Evolutionary conservation across 805 yeast genomes (phyloP).

Genomic region (Ogataea paradorogensis): DNA sequence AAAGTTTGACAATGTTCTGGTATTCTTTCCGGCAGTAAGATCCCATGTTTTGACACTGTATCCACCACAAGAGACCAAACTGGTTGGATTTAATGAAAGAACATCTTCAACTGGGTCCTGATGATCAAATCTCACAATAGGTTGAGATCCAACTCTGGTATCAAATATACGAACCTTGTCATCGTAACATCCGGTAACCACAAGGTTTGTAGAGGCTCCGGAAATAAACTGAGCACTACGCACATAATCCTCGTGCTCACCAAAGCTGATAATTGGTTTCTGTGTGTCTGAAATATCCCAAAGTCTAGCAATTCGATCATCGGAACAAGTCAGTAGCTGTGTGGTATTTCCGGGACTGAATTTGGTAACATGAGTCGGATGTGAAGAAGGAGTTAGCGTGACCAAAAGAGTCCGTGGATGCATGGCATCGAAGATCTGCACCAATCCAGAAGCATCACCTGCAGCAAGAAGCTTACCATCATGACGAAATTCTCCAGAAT

Average conservation of each 20-base stretch:
- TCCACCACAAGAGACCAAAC: conserved; percentile 76
- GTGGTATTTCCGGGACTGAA: conserved; percentile 79
- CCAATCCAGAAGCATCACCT: conserved; percentile 92
- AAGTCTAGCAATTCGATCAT: conserved; percentile 80
- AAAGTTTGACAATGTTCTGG: conserved; percentile 77
- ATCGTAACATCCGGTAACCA: conserved; percentile 95
- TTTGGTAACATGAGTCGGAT: conserved; percentile 90
- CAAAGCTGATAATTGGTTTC: conserved; percentile 68
- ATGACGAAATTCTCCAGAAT: conserved; percentile 83
- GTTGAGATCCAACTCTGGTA: conserved; percentile 53
- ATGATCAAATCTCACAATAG: conserved; percentile 68
- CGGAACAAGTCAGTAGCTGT: conserved; percentile 81
- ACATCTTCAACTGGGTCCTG: conserved; percentile 83
- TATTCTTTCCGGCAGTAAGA: conserved; percentile 67
- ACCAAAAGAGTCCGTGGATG: conserved; percentile 73
- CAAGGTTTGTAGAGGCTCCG: conserved; percentile 62
- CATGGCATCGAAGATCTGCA: conserved; percentile 83
- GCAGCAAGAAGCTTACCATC: conserved; percentile 93
- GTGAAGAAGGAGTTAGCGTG: conserved; percentile 75
- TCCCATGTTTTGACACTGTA: conserved; percentile 90
- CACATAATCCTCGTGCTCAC: conserved; percentile 82
- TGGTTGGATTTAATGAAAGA: conserved; percentile 69
- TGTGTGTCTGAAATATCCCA: conserved; percentile 82
- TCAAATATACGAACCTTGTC: conserved; percentile 83
- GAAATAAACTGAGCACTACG: conserved; percentile 71